Percentiles rank a stretch among this genome's conserved stretches.
phyloP scores from a whole-genome alignment of 2,329 filamentous ascomycete genomes.

The Pyrenophora seminiperda region DNA sequence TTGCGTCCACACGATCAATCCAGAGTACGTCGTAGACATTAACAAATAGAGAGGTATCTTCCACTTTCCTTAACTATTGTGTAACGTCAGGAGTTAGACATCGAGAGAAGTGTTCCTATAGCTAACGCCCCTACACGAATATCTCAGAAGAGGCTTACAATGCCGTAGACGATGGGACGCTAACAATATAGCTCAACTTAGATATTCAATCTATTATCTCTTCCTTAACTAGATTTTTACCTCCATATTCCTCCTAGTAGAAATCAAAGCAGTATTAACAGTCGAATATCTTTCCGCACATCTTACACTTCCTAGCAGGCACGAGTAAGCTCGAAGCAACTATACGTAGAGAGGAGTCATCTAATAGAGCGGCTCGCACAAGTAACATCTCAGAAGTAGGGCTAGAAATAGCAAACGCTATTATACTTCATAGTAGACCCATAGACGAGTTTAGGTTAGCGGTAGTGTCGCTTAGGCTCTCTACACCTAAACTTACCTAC shows the following conservation, averaged over 20 bases:
- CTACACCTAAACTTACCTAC: too few relatives aligned
- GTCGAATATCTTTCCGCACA: background rate
- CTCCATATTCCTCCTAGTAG: background rate
- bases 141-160: background rate
- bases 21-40: background rate
- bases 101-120: background rate
- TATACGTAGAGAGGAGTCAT: background rate
- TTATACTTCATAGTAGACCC: background rate
- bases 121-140: background rate
- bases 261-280: background rate
- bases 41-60: background rate
- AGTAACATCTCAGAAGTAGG: background rate
- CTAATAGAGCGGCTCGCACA: background rate
- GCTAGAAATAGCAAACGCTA: background rate
- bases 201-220: too few relatives aligned
- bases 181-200: background rate
- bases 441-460: background rate
- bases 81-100: background rate
- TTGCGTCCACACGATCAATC: background rate
- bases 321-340: conserved; percentile 1
- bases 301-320: background rate
- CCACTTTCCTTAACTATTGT: background rate
- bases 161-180: background rate
- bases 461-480: background rate
- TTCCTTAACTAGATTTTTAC: too few relatives aligned